Percentiles rank a stretch among this genome's conserved stretches.
Conservation (phyloP, 352 stramenopile genomes). For the Phytopythium ostracodes region DNA sequence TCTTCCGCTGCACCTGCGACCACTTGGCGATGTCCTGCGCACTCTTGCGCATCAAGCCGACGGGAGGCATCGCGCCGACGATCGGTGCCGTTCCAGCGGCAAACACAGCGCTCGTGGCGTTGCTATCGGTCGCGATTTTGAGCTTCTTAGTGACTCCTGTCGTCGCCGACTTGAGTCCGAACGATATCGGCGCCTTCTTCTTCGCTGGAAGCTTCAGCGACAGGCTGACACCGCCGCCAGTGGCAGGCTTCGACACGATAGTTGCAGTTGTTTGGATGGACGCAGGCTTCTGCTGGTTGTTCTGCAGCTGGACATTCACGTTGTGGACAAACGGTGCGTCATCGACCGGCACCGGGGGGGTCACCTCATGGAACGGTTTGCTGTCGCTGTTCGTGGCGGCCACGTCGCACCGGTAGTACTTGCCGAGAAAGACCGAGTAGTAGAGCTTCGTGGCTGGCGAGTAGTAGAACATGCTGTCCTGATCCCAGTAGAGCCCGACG, state of each 20-base stretch:
- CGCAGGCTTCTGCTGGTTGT: conserved; percentile 1
- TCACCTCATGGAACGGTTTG: conserved; percentile 43
- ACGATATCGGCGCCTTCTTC: conserved; percentile 59
- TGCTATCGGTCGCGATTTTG: background rate
- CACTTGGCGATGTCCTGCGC: conserved; percentile 82
- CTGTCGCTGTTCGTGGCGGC: conserved; percentile 14
- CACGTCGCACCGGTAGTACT: conserved; percentile 50
- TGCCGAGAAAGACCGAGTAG: conserved; percentile 61
- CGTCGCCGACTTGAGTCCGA: conserved; percentile 42
- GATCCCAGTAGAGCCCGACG: conserved; percentile 72
- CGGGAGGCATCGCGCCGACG: conserved; percentile 8
- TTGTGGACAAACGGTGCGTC: conserved; percentile 27
- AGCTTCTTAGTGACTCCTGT: conserved; percentile 3
- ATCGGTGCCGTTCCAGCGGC: conserved; percentile 12
- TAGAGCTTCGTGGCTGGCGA: conserved; percentile 69
- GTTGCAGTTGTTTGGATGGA: background rate
- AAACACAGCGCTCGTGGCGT: background rate
- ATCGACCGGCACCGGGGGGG: conserved; percentile 46
- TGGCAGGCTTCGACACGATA: too few species aligned
- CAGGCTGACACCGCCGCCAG: conserved; percentile 18
- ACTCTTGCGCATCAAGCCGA: conserved; percentile 63
- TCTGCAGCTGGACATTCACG: conserved; percentile 2
- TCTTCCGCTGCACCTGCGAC: conserved; percentile 52
- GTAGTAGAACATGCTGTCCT: conserved; percentile 86
- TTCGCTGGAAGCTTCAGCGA: conserved; percentile 52